Conservation (phyloP, 2,329 filamentous ascomycete genomes). For the Xenoacremonium recifei region DNA sequence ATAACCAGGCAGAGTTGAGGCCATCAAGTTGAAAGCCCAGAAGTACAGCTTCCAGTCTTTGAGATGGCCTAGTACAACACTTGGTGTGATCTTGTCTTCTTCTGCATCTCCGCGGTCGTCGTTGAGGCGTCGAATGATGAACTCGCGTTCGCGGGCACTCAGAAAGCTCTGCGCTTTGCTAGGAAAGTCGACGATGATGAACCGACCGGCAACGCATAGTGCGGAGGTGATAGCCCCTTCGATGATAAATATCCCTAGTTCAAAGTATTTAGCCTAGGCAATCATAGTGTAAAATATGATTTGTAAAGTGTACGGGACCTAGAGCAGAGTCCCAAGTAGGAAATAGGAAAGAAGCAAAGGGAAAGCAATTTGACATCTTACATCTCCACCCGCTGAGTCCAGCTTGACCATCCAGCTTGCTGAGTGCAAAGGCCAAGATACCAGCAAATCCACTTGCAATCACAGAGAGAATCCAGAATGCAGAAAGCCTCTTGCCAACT, state of each 20-base stretch:
- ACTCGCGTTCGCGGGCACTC: slow-evolving; percentile 1
- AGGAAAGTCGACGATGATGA: slow-evolving; percentile 11
- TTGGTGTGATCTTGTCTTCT: not conserved
- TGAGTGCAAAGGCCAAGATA: too few species aligned
- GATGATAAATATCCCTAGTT: slow-evolving; percentile 10
- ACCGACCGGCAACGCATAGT: slow-evolving; percentile 2
- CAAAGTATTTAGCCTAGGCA: slow-evolving; percentile 5
- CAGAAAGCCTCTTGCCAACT: too few species aligned
- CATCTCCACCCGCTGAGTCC: too few species aligned
- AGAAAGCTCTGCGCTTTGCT: slow-evolving; percentile 7
- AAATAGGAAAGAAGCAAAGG: too few species aligned
- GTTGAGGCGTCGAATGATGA: slow-evolving; percentile 6
- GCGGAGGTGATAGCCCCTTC: slow-evolving; percentile 7
- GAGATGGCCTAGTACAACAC: slow-evolving; percentile 1
- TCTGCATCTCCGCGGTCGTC: slow-evolving; percentile 9
- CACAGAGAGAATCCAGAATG: too few species aligned
- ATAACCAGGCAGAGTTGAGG: slow-evolving; percentile 5
- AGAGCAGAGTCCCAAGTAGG: too few species aligned
- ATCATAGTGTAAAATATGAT: slow-evolving; percentile 4
- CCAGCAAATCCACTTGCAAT: too few species aligned
- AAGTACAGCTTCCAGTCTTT: slow-evolving; percentile 7
- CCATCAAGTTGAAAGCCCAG: slow-evolving; percentile 10
- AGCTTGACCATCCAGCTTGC: too few species aligned
- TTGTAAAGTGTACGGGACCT: slow-evolving; percentile 2
- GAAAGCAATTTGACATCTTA: too few species aligned